Evolutionary conservation across 1,139 yeast species (phyloP).

Genomic region (Magnusiomyces paraingens): DNA sequence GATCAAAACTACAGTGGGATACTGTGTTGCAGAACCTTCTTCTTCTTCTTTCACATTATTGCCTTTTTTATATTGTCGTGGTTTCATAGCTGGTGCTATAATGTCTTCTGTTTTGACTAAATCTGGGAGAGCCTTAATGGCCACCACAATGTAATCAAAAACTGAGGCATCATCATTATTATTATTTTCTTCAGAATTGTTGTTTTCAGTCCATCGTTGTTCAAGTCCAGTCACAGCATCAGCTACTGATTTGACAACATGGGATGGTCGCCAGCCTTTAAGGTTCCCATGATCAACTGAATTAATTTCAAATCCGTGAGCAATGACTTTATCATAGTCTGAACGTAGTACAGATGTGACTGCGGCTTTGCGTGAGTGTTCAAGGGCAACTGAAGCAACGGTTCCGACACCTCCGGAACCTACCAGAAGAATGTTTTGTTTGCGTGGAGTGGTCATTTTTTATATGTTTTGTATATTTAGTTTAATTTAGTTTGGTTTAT

Average conservation of each 20-base stretch:
- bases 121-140: constrained; percentile 75
- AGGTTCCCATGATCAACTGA: constrained; percentile 57
- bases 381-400: constrained; percentile 56
- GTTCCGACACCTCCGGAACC: constrained; percentile 77
- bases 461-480: not conserved
- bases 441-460: not conserved
- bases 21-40: constrained; percentile 8
- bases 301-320: constrained; percentile 52
- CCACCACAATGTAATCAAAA: constrained; percentile 60
- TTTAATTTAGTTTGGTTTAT: not conserved
- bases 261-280: constrained; percentile 46
- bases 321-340: constrained; percentile 49
- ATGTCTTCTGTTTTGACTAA: constrained; percentile 51
- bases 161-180: constrained; percentile 30
- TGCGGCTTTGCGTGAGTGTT: constrained; percentile 37
- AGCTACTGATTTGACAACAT: not conserved
- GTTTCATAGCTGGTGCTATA: constrained; percentile 46
- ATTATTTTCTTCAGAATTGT: too few relatives aligned
- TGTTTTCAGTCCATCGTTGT: constrained; percentile 23
- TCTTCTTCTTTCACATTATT: too few relatives aligned
- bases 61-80: not conserved
- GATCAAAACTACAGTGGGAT: constrained; percentile 54
- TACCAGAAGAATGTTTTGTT: constrained; percentile 40
- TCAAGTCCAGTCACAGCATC: constrained; percentile 31
- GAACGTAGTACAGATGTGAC: constrained; percentile 61